These are phyloP conservation scores for Penicillium waksmanii DNA, from an alignment of 495 filamentous ascomycete genomes.

Conservation along the genomic window DNA sequence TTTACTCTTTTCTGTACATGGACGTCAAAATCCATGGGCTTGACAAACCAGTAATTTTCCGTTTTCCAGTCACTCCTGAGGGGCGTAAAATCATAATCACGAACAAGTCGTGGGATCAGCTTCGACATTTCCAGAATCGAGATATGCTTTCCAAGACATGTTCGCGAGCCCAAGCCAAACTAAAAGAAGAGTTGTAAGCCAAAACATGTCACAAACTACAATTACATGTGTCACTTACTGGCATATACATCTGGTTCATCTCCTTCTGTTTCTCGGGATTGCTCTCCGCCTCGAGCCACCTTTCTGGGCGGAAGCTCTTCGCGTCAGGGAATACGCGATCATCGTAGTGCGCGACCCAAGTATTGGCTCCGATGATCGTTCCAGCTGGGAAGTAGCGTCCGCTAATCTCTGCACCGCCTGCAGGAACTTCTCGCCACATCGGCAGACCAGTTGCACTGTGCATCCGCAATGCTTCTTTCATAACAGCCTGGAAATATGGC, in stretches of 20 bases:
- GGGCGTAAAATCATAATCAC: slow-evolving; percentile 45
- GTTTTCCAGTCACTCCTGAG: slow-evolving; percentile 40
- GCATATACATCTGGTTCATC: slow-evolving; percentile 51
- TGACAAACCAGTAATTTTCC: slow-evolving; percentile 54
- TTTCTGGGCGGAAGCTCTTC: slow-evolving; percentile 36
- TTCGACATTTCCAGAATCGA: slow-evolving; percentile 52
- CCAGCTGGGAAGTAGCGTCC: slow-evolving; percentile 44
- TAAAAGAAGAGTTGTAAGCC: slow-evolving; percentile 10
- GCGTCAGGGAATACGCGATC: slow-evolving; percentile 47
- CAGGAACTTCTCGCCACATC: slow-evolving; percentile 45
- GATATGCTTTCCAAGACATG: slow-evolving; percentile 54
- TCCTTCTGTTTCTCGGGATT: slow-evolving; percentile 34
- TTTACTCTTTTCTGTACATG: slow-evolving; percentile 17
- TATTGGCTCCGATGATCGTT: slow-evolving; percentile 56
- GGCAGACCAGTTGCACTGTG: slow-evolving; percentile 45
- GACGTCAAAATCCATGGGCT: slow-evolving; percentile 44
- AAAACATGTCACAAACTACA: not conserved
- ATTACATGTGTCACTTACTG: slow-evolving; percentile 26
- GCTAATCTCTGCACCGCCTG: slow-evolving; percentile 40
- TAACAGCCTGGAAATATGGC: slow-evolving; percentile 51
- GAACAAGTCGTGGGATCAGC: slow-evolving; percentile 49
- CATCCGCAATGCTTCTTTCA: slow-evolving; percentile 50
- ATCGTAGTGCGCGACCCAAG: slow-evolving; percentile 58
- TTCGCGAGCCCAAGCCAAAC: slow-evolving; percentile 52
- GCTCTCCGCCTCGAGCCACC: slow-evolving; percentile 42